Percentiles rank a stretch among this genome's conserved stretches.
These are phyloP conservation scores for Tulasnella sp. DNA, from an alignment of 768 basidiomycete species.

Conservation along the genomic window DNA sequence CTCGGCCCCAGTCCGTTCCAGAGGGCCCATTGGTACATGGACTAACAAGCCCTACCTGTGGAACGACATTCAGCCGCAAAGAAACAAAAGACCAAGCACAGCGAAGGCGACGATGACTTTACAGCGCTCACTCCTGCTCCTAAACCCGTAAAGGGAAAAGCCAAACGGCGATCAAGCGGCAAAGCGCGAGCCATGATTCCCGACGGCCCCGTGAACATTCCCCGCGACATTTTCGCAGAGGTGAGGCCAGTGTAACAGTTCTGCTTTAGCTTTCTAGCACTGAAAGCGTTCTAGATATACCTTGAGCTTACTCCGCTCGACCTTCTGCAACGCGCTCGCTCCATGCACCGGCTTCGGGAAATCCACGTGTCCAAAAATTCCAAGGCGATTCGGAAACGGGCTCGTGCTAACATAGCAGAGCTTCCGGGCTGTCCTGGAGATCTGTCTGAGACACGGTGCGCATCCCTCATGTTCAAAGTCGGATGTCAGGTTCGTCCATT, in stretches of 20 bases:
- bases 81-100: conserved; percentile 1
- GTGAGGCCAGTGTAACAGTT: conserved; percentile 3
- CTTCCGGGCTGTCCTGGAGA: conserved; percentile 26
- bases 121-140: neutral
- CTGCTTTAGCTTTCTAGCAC: neutral
- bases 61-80: neutral
- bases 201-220: conserved; percentile 27
- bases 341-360: conserved; percentile 12
- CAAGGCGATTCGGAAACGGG: conserved; percentile 14
- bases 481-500: conserved; percentile 11
- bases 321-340: conserved; percentile 23
- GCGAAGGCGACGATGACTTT: neutral
- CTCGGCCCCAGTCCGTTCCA: neutral
- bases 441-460: conserved; percentile 26
- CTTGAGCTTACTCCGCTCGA: conserved; percentile 15
- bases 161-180: neutral
- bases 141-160: conserved; percentile 12
- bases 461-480: conserved; percentile 18
- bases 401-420: neutral
- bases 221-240: conserved; percentile 28
- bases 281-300: conserved; percentile 16
- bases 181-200: conserved; percentile 16
- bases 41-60: neutral
- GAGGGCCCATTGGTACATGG: neutral
- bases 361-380: conserved; percentile 7